Base-by-base conservation (phyloP, 2,329 filamentous ascomycete species). In the Verticillium dahliae region DNA sequence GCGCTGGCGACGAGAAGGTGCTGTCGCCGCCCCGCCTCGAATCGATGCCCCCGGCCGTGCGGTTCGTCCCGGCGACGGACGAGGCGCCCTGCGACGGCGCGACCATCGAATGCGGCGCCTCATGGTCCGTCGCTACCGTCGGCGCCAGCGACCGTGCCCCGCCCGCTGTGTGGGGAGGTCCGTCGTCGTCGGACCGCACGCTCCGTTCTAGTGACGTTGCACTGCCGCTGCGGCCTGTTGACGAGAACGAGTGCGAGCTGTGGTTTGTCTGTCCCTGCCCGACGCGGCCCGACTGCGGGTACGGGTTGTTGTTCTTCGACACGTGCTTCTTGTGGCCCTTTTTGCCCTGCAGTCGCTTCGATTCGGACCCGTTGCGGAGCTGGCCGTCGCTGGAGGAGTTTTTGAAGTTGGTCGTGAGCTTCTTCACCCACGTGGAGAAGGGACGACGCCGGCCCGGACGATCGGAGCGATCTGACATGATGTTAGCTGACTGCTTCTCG, bases 401-500 rank as follows among this genome's bases (percentile, higher is more conserved):
- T 75, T 96, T 97, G 76, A 97, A 89, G 73, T 89, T 94, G 64
- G 92, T 88, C 35, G 35, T 18, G 62, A 98, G 85, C 71, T 93
- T 93, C 81, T 93, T 96, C 81, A 99, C 92, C 90, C 94, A 96
- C 67, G 88, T 91, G 56, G 93, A 86, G 73, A 98, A 98, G 31
- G 93, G 94, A 66, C 91, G 87, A 69, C 92, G 89, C 67, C 92
- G 90, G 69, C 84, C 85, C 71, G 76, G 67, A 67, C 83, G 78
- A 67, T 79, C 79, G 67, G 87, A 81, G 67, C 87, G 85, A 74
- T 92, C 90, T 92, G 76, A 68, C 65, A 76, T 72, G 11, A 57
- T 60, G 69, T 78, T 69, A 78, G 76, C 60, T 9, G 45, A 18
- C 45, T 37, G 35, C 35, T 13, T 6, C 6, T 37, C 27, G 35